These are phyloP conservation scores for Geotrichum siamense DNA, from an alignment of 1,139 yeast species.

Conservation along the genomic window DNA sequence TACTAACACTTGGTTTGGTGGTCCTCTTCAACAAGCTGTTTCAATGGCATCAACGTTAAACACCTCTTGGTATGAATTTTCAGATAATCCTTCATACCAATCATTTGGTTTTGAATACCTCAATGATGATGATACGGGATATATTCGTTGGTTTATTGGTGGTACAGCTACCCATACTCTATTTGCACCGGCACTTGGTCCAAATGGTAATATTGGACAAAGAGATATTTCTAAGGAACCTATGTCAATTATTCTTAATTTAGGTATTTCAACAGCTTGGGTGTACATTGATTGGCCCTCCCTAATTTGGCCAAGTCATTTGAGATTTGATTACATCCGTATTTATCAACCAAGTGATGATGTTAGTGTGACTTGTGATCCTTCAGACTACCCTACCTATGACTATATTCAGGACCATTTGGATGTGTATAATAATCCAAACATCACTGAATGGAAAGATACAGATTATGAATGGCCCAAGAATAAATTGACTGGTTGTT, in stretches of 20 bases:
- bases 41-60: conserved; percentile 68
- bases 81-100: conserved; percentile 47
- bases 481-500: conserved; percentile 44
- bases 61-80: conserved; percentile 62
- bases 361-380: conserved; percentile 63
- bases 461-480: conserved; percentile 66
- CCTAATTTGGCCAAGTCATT: conserved; percentile 56
- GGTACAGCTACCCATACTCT: conserved; percentile 57
- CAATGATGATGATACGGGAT: conserved; percentile 60
- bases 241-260: conserved; percentile 68
- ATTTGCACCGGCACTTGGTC: conserved; percentile 57
- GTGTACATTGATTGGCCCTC: conserved; percentile 74
- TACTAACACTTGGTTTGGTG: conserved; percentile 75
- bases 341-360: conserved; percentile 61
- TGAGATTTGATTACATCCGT: conserved; percentile 70
- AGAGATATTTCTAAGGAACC: conserved; percentile 76
- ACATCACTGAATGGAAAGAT: conserved; percentile 55
- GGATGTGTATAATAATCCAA: conserved; percentile 55
- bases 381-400: conserved; percentile 60
- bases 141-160: conserved; percentile 78
- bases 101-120: conserved; percentile 69
- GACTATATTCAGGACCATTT: conserved; percentile 62
- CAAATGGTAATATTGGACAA: conserved; percentile 77
- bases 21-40: conserved; percentile 79
- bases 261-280: conserved; percentile 79